A percentile compares a stretch with the other conserved stretches of the same genome.
These are phyloP conservation scores for Pseudocercospora ulei DNA, from an alignment of 2,329 filamentous ascomycete species.

Conservation along the genomic window DNA sequence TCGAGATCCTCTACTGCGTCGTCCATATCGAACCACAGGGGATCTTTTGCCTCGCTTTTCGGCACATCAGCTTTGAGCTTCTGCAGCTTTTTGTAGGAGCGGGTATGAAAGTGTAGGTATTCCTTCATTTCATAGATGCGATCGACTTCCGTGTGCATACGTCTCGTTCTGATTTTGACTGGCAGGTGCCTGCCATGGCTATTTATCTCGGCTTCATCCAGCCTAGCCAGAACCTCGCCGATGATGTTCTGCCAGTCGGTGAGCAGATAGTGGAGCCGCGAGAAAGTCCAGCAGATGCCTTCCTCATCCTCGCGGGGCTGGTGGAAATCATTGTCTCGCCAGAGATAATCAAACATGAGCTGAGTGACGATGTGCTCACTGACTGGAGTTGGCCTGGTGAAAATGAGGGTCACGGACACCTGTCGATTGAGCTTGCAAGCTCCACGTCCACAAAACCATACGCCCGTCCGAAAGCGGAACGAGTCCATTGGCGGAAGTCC, in stretches of 20 bases:
- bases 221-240: conserved; percentile 29
- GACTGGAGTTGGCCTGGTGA: conserved; percentile 30
- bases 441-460: conserved; percentile 33
- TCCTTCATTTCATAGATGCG: conserved; percentile 34
- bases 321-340: conserved; percentile 31
- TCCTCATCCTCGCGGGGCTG: conserved; percentile 32
- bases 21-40: conserved; percentile 34
- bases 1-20: conserved; percentile 34
- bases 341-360: conserved; percentile 32
- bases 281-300: conserved; percentile 34
- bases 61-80: conserved; percentile 31
- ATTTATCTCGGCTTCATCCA: conserved; percentile 34
- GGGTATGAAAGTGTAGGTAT: conserved; percentile 33
- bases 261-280: conserved; percentile 31
- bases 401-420: conserved; percentile 32
- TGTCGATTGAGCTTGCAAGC: conserved; percentile 30
- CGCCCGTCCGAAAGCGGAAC: conserved; percentile 33
- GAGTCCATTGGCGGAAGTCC: conserved; percentile 28
- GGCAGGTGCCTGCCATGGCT: conserved; percentile 31
- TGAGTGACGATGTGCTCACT: conserved; percentile 31
- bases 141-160: conserved; percentile 33
- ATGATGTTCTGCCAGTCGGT: conserved; percentile 37
- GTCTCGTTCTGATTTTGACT: conserved; percentile 31
- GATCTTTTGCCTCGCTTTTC: conserved; percentile 29
- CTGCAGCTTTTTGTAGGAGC: conserved; percentile 33